Evolutionary conservation across 192 early-diverging fungal genomes (phyloP).

Genomic region (Martensiomyces pterosporus): DNA sequence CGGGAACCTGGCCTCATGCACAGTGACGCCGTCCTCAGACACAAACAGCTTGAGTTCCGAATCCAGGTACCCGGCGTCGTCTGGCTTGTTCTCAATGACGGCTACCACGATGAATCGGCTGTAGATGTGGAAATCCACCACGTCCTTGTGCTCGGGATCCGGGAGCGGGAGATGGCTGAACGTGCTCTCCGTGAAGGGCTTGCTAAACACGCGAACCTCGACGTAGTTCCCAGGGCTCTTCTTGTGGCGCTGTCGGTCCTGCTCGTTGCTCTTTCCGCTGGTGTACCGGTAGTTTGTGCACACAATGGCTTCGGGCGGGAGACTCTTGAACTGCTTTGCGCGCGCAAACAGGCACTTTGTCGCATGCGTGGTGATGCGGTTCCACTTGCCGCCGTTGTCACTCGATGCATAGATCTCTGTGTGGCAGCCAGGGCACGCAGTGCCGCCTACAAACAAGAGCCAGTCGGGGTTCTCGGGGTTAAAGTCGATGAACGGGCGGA

Average conservation of each 20-base stretch:
- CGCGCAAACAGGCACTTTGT: conserved; percentile 82
- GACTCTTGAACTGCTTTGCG: conserved; percentile 54
- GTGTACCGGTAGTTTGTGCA: conserved; percentile 69
- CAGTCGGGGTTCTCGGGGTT: conserved; percentile 85
- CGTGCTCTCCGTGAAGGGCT: conserved; percentile 19
- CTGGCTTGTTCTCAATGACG: conserved; percentile 10
- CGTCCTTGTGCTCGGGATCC: conserved; percentile 15
- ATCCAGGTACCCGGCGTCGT: conserved; percentile 13
- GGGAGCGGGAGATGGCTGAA: conserved; percentile 17
- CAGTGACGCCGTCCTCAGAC: conserved; percentile 69
- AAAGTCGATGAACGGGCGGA: conserved; percentile 76
- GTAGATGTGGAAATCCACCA: conserved; percentile 29
- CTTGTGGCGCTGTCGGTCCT: conserved; percentile 29
- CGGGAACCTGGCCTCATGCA: conserved; percentile 77
- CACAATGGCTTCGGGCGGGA: conserved; percentile 67
- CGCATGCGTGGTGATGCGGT: conserved; percentile 70
- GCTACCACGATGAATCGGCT: conserved; percentile 40
- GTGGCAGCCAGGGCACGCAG: conserved; percentile 53
- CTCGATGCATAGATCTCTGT: conserved; percentile 68
- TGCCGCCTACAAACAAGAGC: conserved; percentile 76
- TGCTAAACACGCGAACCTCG: conserved; percentile 60
- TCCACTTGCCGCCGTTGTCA: conserved; percentile 72
- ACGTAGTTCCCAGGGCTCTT: conserved; percentile 55
- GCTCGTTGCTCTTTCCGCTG: conserved; percentile 46
- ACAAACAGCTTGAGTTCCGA: conserved; percentile 62